Evolutionary conservation across 805 yeast species (phyloP).

Genomic region (Lipomyces lipofer): DNA sequence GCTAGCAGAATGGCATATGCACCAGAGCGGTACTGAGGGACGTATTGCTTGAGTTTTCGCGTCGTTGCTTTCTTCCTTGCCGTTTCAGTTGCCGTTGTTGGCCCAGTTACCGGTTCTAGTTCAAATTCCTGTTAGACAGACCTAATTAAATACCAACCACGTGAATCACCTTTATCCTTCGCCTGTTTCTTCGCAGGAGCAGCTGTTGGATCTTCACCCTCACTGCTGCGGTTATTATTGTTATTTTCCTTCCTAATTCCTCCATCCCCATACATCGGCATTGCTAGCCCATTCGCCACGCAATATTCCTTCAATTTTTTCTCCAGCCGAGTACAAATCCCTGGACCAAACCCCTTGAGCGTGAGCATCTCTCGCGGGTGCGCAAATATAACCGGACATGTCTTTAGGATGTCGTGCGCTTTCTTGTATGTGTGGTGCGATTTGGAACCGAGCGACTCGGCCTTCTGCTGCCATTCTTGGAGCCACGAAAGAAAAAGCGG

Average conservation of each 20-base stretch:
- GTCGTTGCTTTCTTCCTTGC: constrained; percentile 10
- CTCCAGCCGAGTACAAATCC: constrained; percentile 56
- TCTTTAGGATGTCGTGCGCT: constrained; percentile 56
- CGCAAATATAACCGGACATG: constrained; percentile 47
- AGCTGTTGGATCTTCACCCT: background rate
- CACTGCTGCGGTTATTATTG: no score
- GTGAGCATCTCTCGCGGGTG: constrained; percentile 60
- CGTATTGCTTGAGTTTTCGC: constrained; percentile 47
- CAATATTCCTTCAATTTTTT: constrained; percentile 56
- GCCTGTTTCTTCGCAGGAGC: constrained; percentile 3
- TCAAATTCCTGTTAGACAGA: no score
- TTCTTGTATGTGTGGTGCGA: constrained; percentile 53
- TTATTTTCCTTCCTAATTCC: background rate
- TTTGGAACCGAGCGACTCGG: constrained; percentile 46
- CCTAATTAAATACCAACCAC: background rate
- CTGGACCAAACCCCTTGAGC: constrained; percentile 72
- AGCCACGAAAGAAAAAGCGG: constrained; percentile 25
- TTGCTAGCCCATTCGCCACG: constrained; percentile 47
- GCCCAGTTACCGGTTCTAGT: no score
- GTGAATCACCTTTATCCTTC: no score
- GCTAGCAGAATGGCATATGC: constrained; percentile 78
- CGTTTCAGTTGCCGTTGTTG: no score
- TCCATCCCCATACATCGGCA: constrained; percentile 43
- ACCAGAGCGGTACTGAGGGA: constrained; percentile 77
- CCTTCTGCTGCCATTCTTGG: constrained; percentile 16